Evolutionary conservation across 371 early-diverging fungal genomes (phyloP).

Genomic region (Zychaea mexicana): DNA sequence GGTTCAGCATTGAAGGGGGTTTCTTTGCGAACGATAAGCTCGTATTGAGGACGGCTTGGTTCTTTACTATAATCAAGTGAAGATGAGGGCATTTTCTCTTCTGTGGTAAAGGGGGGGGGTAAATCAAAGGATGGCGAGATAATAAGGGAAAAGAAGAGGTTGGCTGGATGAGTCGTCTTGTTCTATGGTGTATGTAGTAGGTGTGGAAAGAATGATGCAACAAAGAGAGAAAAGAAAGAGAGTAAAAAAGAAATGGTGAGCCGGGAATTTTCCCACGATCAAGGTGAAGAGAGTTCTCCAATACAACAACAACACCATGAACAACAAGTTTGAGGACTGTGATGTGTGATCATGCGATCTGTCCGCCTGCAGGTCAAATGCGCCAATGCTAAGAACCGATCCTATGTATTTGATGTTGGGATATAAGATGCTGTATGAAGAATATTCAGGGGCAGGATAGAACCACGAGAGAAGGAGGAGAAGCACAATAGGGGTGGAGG

Average conservation of each 20-base stretch:
- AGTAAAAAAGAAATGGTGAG: neutral
- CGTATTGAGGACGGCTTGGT: conserved; percentile 19
- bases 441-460: neutral
- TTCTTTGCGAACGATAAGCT: conserved; percentile 46
- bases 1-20: conserved; percentile 66
- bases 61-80: conserved; percentile 37
- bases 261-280: neutral
- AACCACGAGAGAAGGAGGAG: too few species aligned
- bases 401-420: too few species aligned
- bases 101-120: neutral
- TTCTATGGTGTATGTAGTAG: too few species aligned
- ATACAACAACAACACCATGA: too few species aligned
- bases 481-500: too few species aligned
- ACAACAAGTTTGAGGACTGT: too few species aligned
- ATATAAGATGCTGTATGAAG: neutral
- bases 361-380: neutral
- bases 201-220: neutral
- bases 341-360: neutral
- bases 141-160: too few species aligned
- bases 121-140: neutral
- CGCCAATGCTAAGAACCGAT: too few species aligned
- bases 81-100: neutral
- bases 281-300: too few species aligned
- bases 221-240: neutral
- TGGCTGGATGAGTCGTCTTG: too few species aligned